phyloP scores from a whole-genome alignment of 305 asterid genomes.

The Solanum chacoense region DNA sequence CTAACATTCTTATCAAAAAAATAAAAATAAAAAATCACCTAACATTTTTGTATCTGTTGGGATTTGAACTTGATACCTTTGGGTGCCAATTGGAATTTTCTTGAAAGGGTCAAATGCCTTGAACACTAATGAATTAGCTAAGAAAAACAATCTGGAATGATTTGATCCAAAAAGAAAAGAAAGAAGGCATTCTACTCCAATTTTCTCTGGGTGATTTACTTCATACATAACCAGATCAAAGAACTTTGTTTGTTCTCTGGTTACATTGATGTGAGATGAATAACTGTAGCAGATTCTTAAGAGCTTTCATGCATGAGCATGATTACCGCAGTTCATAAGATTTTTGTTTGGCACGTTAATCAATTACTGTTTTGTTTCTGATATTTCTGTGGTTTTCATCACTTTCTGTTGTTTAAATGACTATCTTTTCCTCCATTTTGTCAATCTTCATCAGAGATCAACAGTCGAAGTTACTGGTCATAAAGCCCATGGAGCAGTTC shows the following conservation, averaged over 20 bases:
- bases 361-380: not conserved
- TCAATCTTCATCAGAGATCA: slow-evolving; percentile 33
- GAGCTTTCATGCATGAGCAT: not conserved
- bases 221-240: not conserved
- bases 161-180: not conserved
- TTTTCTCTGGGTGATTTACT: not conserved
- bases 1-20: not conserved
- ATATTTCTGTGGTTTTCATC: not conserved
- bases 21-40: not conserved
- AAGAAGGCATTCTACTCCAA: not conserved
- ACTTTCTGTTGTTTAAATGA: not conserved
- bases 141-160: not conserved
- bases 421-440: not conserved
- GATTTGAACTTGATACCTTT: not conserved
- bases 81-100: not conserved
- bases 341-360: not conserved
- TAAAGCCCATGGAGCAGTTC: slow-evolving; percentile 91
- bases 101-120: not conserved
- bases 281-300: not conserved
- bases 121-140: not conserved
- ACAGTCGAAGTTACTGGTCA: slow-evolving; percentile 80
- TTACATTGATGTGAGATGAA: not conserved
- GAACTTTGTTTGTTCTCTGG: not conserved
- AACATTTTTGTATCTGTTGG: not conserved
- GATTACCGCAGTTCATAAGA: not conserved